phyloP scores from a whole-genome alignment of 2,329 filamentous ascomycete genomes.

The Calonectria honghensis region DNA sequence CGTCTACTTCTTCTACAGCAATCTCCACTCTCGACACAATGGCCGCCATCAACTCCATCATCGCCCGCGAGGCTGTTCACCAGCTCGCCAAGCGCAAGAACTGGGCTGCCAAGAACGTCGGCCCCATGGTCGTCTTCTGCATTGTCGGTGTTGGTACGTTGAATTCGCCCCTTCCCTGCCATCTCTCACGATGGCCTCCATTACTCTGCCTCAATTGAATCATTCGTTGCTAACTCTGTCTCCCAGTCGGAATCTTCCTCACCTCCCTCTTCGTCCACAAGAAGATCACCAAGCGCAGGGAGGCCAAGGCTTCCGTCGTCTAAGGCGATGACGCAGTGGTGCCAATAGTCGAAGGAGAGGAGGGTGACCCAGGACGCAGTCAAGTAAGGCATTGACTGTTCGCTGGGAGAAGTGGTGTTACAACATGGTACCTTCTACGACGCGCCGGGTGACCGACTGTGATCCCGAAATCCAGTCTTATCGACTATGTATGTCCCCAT shows the following conservation, averaged over 20 bases:
- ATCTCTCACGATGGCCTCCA: neutral
- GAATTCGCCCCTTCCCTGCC: neutral
- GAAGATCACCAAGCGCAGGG: constrained; percentile 58
- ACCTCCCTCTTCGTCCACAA: constrained; percentile 58
- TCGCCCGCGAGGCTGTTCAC: constrained; percentile 61
- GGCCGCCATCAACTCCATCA: constrained; percentile 63
- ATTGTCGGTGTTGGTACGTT: constrained; percentile 64
- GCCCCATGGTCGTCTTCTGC: constrained; percentile 66
- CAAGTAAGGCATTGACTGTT: constrained; percentile 45
- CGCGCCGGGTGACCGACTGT: constrained; percentile 57
- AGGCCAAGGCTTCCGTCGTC: constrained; percentile 56
- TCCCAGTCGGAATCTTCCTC: constrained; percentile 59
- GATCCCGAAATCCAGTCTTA: constrained; percentile 54
- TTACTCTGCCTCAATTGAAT: neutral
- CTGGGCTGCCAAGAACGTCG: constrained; percentile 63
- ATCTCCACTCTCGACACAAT: constrained; percentile 60
- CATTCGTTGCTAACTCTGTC: constrained; percentile 43
- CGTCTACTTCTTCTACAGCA: constrained; percentile 45
- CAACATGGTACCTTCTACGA: constrained; percentile 53
- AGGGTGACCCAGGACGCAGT: constrained; percentile 50
- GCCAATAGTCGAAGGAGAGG: constrained; percentile 47
- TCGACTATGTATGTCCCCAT: constrained; percentile 51
- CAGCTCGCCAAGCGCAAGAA: constrained; percentile 64
- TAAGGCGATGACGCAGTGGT: constrained; percentile 42
- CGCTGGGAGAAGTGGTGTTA: constrained; percentile 53